phyloP scores from a whole-genome alignment of 2,329 filamentous ascomycete species.

The Didymella pomorum region DNA sequence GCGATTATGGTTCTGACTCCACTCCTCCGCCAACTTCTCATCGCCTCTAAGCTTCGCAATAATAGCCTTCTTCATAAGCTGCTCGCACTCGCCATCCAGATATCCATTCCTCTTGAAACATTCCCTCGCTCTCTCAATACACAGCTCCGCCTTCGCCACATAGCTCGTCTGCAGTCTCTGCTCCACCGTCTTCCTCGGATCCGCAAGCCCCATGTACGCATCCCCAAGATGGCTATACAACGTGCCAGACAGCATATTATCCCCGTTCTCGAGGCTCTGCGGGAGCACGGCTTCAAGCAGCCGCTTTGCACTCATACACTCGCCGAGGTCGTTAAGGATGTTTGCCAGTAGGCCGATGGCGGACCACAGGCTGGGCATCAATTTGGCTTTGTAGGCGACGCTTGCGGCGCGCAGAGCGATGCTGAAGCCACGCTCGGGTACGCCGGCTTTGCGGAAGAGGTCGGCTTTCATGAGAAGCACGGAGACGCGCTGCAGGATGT shows the following conservation, averaged over 20 bases:
- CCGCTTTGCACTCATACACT: constrained; percentile 71
- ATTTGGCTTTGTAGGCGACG: constrained; percentile 72
- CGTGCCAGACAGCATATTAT: constrained; percentile 67
- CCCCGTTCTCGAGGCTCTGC: constrained; percentile 73
- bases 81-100: constrained; percentile 74
- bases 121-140: constrained; percentile 48
- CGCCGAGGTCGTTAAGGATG: constrained; percentile 73
- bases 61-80: constrained; percentile 82
- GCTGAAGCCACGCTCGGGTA: constrained; percentile 78
- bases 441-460: constrained; percentile 72
- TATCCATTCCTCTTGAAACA: constrained; percentile 72
- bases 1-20: constrained; percentile 48
- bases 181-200: constrained; percentile 49
- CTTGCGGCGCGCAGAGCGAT: constrained; percentile 77
- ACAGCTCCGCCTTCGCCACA: constrained; percentile 45
- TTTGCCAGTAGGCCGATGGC: constrained; percentile 72
- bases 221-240: constrained; percentile 78
- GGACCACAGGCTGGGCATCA: constrained; percentile 76
- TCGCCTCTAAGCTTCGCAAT: constrained; percentile 72
- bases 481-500: constrained; percentile 73
- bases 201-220: constrained; percentile 79
- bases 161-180: constrained; percentile 29
- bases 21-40: constrained; percentile 47
- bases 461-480: constrained; percentile 77
- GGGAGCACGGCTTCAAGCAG: constrained; percentile 76